Conservation (phyloP, 345 rosid species). For the Aethionema arabicum region DNA sequence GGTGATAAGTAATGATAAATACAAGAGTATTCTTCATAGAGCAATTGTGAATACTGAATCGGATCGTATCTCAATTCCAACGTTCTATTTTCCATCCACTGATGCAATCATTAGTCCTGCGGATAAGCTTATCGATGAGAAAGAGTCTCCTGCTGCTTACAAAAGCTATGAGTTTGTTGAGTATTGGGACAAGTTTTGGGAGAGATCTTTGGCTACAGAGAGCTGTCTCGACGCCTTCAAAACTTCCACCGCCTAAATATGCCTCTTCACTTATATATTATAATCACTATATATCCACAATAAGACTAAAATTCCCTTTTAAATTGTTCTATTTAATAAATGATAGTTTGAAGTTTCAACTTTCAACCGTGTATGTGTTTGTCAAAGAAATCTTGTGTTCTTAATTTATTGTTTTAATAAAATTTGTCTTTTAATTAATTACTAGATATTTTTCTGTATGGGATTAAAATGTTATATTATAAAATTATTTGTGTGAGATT, state of each 20-base stretch:
- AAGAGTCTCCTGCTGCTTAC: slow-evolving; percentile 41
- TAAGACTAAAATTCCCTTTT: not conserved
- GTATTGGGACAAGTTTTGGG: slow-evolving; percentile 60
- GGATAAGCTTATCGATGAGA: slow-evolving; percentile 29
- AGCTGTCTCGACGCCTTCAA: slow-evolving; percentile 66
- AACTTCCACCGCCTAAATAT: slow-evolving; percentile 25
- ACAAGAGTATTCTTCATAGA: slow-evolving; percentile 65
- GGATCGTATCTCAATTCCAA: slow-evolving; percentile 55
- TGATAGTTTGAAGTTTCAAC: not conserved
- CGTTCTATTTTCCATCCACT: slow-evolving; percentile 51
- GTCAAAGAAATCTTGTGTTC: no score
- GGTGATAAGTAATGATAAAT: slow-evolving; percentile 54
- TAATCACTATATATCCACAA: not conserved
- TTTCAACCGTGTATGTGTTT: not conserved
- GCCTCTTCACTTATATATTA: not conserved
- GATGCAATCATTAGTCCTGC: slow-evolving; percentile 56
- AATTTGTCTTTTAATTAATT: no score
- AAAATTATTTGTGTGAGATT: no score
- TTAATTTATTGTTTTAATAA: no score
- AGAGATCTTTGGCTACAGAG: slow-evolving; percentile 49
- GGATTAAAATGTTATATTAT: no score
- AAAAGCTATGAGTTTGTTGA: slow-evolving; percentile 45
- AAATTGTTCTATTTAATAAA: slow-evolving; percentile 1
- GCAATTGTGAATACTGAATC: slow-evolving; percentile 47
- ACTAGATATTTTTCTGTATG: no score